Conservation (phyloP, 2,329 filamentous ascomycete genomes). For the Bimuria novae-zelandiae region DNA sequence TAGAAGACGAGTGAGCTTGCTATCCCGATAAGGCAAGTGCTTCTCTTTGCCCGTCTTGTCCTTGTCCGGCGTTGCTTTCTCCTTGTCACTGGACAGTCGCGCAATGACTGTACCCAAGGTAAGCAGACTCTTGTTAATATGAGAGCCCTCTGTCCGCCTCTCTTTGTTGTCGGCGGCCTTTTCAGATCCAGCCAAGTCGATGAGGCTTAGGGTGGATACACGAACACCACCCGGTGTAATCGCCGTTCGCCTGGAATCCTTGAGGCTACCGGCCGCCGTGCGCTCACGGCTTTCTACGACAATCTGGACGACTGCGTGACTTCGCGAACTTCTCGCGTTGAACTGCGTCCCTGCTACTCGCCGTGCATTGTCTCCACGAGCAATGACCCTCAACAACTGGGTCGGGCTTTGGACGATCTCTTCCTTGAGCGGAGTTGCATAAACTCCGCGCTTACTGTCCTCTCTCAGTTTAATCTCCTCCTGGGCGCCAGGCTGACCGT, state of each 20-base stretch:
- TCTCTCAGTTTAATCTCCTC: constrained; percentile 98
- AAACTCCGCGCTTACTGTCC: constrained; percentile 94
- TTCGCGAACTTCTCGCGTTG: constrained; percentile 94
- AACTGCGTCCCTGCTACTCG: constrained; percentile 94
- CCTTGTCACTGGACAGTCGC: constrained; percentile 85
- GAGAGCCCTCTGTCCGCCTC: constrained; percentile 88
- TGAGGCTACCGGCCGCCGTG: constrained; percentile 48
- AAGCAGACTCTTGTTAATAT: constrained; percentile 97
- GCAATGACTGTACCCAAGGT: constrained; percentile 95
- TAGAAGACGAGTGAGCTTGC: constrained; percentile 90
- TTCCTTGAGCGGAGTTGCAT: constrained; percentile 93
- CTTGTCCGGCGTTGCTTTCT: constrained; percentile 64
- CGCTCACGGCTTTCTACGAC: constrained; percentile 96
- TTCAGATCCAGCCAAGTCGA: constrained; percentile 95
- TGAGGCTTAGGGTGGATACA: constrained; percentile 92
- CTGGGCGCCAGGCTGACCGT: constrained; percentile 57
- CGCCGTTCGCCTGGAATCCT: constrained; percentile 48
- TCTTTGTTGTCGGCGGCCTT: constrained; percentile 96
- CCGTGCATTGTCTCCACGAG: constrained; percentile 87
- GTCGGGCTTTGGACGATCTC: constrained; percentile 99
- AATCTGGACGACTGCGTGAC: constrained; percentile 97
- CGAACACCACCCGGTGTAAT: constrained; percentile 80
- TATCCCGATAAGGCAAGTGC: constrained; percentile 95
- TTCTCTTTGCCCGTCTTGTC: constrained; percentile 89
- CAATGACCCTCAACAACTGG: constrained; percentile 91